phyloP scores from a whole-genome alignment of 345 rosid genomes.

The Reutealis trisperma region DNA sequence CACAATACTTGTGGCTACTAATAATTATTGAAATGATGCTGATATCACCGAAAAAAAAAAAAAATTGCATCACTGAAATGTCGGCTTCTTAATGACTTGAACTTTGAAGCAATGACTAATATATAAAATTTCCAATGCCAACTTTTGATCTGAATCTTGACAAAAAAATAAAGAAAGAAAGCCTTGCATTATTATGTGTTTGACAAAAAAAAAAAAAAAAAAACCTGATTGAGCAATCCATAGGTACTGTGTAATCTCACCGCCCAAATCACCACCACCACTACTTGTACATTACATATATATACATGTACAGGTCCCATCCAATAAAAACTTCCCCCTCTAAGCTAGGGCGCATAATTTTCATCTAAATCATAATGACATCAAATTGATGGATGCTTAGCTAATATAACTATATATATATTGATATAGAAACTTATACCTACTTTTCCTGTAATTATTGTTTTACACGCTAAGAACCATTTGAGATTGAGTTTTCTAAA shows the following conservation, averaged over 20 bases:
- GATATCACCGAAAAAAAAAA: not conserved
- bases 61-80: not conserved
- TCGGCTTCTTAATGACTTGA: not conserved
- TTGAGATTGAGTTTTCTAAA: too few relatives aligned
- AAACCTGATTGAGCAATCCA: not conserved
- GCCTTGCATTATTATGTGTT: not conserved
- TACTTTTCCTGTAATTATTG: too few relatives aligned
- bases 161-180: not conserved
- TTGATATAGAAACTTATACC: too few relatives aligned
- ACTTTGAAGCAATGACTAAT: too few relatives aligned
- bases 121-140: not conserved
- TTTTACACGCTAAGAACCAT: too few relatives aligned
- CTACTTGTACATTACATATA: not conserved
- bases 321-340: not conserved
- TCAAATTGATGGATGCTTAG: not conserved
- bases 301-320: not conserved
- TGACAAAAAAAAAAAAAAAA: not conserved
- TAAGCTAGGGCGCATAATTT: not conserved
- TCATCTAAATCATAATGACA: not conserved
- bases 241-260: not conserved
- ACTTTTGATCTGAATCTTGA: slow-evolving; percentile 6
- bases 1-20: not conserved
- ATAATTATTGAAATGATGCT: not conserved
- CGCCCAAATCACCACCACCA: slow-evolving; percentile 35
- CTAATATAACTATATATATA: too few relatives aligned